Percentiles rank a stretch among this genome's conserved stretches.
phyloP scores from a whole-genome alignment of 495 filamentous ascomycete genomes.

The Lindgomyces ingoldianus region DNA sequence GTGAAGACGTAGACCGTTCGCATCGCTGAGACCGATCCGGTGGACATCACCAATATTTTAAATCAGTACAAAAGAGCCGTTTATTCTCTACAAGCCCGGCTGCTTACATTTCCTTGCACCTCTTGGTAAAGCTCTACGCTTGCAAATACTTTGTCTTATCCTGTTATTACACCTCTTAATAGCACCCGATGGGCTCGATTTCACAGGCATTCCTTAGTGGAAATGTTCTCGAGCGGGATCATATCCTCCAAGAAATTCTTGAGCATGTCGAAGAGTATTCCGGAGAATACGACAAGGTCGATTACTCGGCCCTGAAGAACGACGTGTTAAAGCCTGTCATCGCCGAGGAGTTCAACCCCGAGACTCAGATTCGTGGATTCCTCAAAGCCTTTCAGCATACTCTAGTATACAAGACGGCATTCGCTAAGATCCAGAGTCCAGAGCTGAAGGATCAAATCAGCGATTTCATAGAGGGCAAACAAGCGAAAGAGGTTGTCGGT shows the following conservation, averaged over 20 bases:
- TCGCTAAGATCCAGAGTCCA: slow-evolving; percentile 23
- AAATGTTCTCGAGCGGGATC: slow-evolving; percentile 20
- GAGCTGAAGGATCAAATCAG: slow-evolving; percentile 32
- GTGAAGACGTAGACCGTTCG: not conserved
- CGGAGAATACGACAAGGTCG: slow-evolving; percentile 20
- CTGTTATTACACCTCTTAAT: not conserved
- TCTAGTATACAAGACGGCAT: slow-evolving; percentile 23
- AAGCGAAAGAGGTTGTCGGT: slow-evolving; percentile 22
- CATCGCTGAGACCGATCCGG: not conserved
- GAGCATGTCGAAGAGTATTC: slow-evolving; percentile 27
- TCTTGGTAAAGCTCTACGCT: not conserved
- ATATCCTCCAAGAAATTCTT: slow-evolving; percentile 36
- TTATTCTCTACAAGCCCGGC: not conserved
- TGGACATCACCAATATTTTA: not conserved
- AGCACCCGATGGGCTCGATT: not conserved
- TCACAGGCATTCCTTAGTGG: not conserved
- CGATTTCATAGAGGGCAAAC: slow-evolving; percentile 27
- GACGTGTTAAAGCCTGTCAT: slow-evolving; percentile 36
- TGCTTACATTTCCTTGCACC: not conserved
- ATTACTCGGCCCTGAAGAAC: slow-evolving; percentile 29
- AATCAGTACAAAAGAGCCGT: too few relatives aligned
- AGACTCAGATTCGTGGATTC: slow-evolving; percentile 38
- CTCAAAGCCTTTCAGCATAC: slow-evolving; percentile 31
- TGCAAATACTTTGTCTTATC: not conserved
- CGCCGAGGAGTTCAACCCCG: slow-evolving; percentile 32